Base-by-base conservation (phyloP, 2,329 filamentous ascomycete species). In the Fusarium hainanense region DNA sequence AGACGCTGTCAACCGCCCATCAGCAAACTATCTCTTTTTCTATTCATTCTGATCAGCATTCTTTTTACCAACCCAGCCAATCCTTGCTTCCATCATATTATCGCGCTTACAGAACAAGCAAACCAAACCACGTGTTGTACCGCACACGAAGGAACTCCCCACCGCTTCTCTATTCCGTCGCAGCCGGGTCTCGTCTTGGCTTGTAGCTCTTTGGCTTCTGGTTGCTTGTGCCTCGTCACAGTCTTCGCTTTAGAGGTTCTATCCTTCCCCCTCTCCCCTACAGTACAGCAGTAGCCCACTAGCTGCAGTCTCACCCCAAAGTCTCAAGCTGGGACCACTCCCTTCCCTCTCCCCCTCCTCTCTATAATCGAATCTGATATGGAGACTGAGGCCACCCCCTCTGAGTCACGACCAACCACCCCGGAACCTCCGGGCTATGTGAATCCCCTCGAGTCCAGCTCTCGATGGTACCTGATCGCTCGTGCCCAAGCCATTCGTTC, bases 401-500 rank as follows among this genome's bases (percentile, higher is more conserved):
- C 69, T 48, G 72, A 74, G 27, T 73, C 70, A 71, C 73, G 75
- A 42, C 77, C 75, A 25, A 77, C 77, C 48, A 76, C 72, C 42
- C 77, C 75, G 55, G 74, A 78, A 64, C 72, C 76, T 54, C 72
- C 73, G 61, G 81, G 79, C 47, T 84, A 84, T 65, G 77, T 79
- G 54, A 84, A 84, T 66, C 81, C 82, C 20, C 79, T 84, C 48
- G 82, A 84, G 62, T 72, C 73, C 46, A 81, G 79, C 58, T 81
- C 82, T 21, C 79, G 82, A 64, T 84, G 82, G 82, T 77, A 79
- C 49, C 77, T 84, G 57, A 74, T 74, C 37, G 82, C 82, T 52
- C 79, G 81, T 18, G 82, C 82, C 47, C 78, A 82, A 51, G 80
- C 82, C 44, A 77, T 84, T 50, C 82, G 83, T 34, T 82, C 81